A percentile compares a stretch with the other conserved stretches of the same genome.
Evolutionary conservation across 2,329 filamentous ascomycete genomes (phyloP).

Genomic region (Fusarium odoratissimum): DNA sequence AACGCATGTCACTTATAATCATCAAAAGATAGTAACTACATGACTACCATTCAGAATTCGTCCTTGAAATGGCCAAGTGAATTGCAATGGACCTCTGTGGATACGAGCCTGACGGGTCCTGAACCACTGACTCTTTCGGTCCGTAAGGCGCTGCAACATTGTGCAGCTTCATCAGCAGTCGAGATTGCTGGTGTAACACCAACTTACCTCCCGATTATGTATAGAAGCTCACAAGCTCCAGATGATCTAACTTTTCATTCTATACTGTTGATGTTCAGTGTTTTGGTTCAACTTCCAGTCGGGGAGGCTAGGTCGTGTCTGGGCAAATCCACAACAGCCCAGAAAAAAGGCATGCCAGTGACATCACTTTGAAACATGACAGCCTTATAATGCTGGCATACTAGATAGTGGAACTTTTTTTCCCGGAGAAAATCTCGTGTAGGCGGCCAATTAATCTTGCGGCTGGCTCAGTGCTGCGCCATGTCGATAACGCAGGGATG

Average conservation of each 20-base stretch:
- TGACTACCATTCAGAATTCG: rapidly evolving
- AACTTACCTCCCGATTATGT: rapidly evolving
- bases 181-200: not conserved
- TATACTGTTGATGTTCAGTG: too few species aligned
- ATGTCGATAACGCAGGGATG: not conserved
- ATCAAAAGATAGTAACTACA: not conserved
- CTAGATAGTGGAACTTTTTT: not conserved
- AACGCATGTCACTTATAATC: too few species aligned
- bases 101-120: not conserved
- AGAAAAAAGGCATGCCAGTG: not conserved
- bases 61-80: not conserved
- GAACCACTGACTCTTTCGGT: too few species aligned
- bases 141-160: too few species aligned
- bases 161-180: not conserved
- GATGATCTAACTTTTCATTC: rapidly evolving
- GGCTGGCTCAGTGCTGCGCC: not conserved
- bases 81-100: not conserved
- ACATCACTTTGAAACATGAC: not conserved
- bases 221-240: rapidly evolving
- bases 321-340: too few species aligned
- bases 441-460: not conserved
- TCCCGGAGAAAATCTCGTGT: not conserved
- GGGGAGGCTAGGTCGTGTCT: rapidly evolving
- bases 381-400: not conserved
- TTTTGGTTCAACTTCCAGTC: not conserved